Evolutionary conservation across 768 basidiomycete species (phyloP), one percentile per base, ranked within the genome.

Genomic region (Hypholoma sublateritium): DNA sequence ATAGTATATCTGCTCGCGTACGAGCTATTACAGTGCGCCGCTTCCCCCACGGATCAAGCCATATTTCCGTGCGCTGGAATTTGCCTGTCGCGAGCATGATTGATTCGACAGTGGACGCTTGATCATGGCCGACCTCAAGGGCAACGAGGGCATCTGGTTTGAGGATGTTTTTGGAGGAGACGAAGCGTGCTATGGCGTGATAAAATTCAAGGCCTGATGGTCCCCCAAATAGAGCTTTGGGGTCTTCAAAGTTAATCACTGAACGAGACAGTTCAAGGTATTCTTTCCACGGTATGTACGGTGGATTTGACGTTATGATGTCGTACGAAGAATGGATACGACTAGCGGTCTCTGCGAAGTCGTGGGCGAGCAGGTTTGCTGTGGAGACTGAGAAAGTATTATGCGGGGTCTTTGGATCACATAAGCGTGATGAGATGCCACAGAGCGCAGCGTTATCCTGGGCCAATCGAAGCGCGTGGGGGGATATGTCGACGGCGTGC

Each of bases 251-350:
- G 51, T 82, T 76, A 50, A 74, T 81, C 52, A 98, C 95, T 47
- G 85, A 87, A n/a, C 66, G 58, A 7, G 88, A 81, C 34, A 98
- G 80, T 21, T 64, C 50, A 42, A 81, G 71, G 67, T 87, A 95
- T 57, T 89, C 87, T 37, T 71, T 62, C 59, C 70, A 77, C 36
- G 93, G 78, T 61, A 98, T 90, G 72, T 97, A 98, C 9, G 93
- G 90, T 22, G 91, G 90, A 72, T 95, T 95, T 14, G 87, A 83
- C 11, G 92, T 93, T 65, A 95, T 75, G 55, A 95, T 74, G 72
- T 93, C 87, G 72, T 86, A 91, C 1, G 88, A 83, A 2, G 70
- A 77, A 48, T 63, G 63, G 57, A 82, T 68, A 44, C 59, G 61
- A 52, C 67, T 59, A 44, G 67, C 58, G 19, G 67, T 60, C 50